Base-by-base conservation (phyloP, 2,329 filamentous ascomycete species). In the Aspergillus pseudonomiae region DNA sequence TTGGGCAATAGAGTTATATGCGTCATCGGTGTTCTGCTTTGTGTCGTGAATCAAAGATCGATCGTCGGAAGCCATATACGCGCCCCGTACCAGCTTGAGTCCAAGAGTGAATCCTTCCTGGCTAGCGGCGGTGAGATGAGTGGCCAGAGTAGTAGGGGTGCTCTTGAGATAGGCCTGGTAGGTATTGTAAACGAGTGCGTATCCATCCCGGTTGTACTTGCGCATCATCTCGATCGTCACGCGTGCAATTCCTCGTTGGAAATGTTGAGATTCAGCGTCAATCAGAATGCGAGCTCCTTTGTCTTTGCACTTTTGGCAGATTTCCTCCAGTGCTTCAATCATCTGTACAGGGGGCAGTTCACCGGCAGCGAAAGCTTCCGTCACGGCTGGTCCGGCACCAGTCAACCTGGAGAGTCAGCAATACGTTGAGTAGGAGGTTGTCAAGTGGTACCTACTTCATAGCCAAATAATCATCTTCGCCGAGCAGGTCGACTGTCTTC, bases 261-360 rank as follows among this genome's bases (percentile, higher is more conserved):
- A 85, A 61, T 86, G 85, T 62, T 89, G 88, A 77, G 96, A 92
- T 78, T 97, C 94, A 1, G 93, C 94, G 67, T 96, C 92, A 66
- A 96, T 92, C 2, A 96, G 86, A 1, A 97, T 84, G 3, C 87
- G 85, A 3, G 96, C 87, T 28, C 89, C 87, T 58, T 89, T 88
- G 43, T 86, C 81, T 2, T 86, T 84, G 55, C 69, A 72, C 32
- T 64, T 67, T 19, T 30, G 60, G 78, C 93, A 96, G 67, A 96
- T 89, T 56, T 87, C 83, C 68, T 91, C 86, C 65, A 96, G 91
- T 16, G 91, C 90, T 16, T 85, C 79, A 59, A 85, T 83, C 71
- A 97, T 88, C 9, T 85, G 84, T 4, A 85, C 81, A 1, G 88
- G 86, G 0, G 92, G 89, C 83, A 83, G 11, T 86, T 82, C 62